Evolutionary conservation across 1,139 yeast species (phyloP).

Genomic region (Kluyveromyces sp.): DNA sequence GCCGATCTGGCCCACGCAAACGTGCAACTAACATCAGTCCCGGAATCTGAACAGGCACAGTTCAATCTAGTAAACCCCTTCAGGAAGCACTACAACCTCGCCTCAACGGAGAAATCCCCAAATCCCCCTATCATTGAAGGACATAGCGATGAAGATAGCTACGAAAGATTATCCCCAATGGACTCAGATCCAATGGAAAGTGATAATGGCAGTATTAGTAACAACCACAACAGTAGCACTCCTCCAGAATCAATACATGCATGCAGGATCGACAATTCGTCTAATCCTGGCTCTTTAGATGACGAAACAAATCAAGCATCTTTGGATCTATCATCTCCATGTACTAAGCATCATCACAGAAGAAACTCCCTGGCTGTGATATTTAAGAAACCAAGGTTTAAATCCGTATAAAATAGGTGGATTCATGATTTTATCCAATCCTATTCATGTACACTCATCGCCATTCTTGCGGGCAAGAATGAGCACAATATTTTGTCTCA

Average conservation of each 20-base stretch:
- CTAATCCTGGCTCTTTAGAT: neutral
- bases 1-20: no score
- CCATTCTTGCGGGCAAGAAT: no score
- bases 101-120: neutral
- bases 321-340: constrained; percentile 13
- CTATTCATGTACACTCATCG: no score
- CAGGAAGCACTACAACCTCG: neutral
- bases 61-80: neutral
- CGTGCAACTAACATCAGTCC: no score
- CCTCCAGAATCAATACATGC: neutral
- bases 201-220: no score
- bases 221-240: neutral
- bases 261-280: neutral
- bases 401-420: neutral
- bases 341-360: constrained; percentile 29
- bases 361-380: constrained; percentile 28
- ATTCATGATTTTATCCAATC: neutral
- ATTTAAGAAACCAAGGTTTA: constrained; percentile 22
- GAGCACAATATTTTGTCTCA: no score
- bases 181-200: neutral
- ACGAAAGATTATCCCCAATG: neutral
- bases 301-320: neutral
- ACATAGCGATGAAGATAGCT: no score
- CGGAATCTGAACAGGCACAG: neutral
- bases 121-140: no score